phyloP scores from a whole-genome alignment of 257 asterid genomes.

The Solanum appendiculatum region DNA sequence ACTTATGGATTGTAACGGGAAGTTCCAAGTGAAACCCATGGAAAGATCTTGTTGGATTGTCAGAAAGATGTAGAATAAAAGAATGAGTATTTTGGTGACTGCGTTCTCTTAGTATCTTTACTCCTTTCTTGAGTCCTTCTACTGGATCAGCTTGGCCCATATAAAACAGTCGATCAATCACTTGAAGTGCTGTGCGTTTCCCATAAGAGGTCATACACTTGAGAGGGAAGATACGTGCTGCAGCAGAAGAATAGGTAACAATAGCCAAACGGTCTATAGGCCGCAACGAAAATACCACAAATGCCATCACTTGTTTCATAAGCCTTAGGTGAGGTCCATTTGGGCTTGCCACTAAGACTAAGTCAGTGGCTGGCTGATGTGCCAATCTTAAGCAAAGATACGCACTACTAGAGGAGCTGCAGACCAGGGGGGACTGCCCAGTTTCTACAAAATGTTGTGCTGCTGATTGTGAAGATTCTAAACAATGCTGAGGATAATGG shows the following conservation, averaged over 20 bases:
- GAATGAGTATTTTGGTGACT: constrained; percentile 66
- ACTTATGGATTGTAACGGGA: constrained; percentile 35
- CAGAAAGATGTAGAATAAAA: constrained; percentile 57
- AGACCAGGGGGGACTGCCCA: constrained; percentile 8
- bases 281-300: constrained; percentile 62
- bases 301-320: constrained; percentile 83
- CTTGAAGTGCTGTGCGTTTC: constrained; percentile 59
- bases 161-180: constrained; percentile 64
- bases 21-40: constrained; percentile 37
- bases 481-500: constrained; percentile 15
- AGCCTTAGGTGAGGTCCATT: constrained; percentile 85
- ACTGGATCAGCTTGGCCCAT: constrained; percentile 74
- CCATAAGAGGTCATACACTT: constrained; percentile 78
- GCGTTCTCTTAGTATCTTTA: constrained; percentile 61
- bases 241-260: constrained; percentile 73
- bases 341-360: constrained; percentile 76
- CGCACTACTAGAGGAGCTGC: constrained; percentile 31
- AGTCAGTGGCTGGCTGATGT: constrained; percentile 67
- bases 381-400: constrained; percentile 47
- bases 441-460: constrained; percentile 5
- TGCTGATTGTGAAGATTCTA: constrained; percentile 21
- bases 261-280: constrained; percentile 72
- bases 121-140: constrained; percentile 82
- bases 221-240: constrained; percentile 78
- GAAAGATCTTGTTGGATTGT: constrained; percentile 52